Evolutionary conservation across 371 early-diverging fungal genomes (phyloP).

Genomic region (Vavraia culicis): DNA sequence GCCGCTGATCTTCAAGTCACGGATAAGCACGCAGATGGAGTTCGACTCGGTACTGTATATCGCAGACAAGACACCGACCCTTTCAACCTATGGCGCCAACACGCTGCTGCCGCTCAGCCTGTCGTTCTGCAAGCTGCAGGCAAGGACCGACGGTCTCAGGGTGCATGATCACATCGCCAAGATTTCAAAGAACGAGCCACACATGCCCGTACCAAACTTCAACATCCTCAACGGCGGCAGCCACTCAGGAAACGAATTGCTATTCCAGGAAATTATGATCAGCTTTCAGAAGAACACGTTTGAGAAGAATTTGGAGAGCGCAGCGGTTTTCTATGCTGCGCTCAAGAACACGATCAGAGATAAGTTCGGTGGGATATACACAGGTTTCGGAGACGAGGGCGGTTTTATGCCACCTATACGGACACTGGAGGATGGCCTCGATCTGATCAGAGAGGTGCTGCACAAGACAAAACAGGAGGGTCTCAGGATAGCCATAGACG

Average conservation of each 20-base stretch:
- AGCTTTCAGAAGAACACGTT: slow-evolving; percentile 23
- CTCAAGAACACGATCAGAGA: slow-evolving; percentile 75
- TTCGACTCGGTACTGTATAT: slow-evolving; percentile 67
- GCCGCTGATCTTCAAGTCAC: slow-evolving; percentile 50
- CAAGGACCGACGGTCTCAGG: slow-evolving; percentile 62
- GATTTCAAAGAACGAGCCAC: slow-evolving; percentile 45
- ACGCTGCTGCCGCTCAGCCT: slow-evolving; percentile 86
- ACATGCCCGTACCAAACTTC: slow-evolving; percentile 77
- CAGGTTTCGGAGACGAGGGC: slow-evolving; percentile 96
- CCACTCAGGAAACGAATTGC: slow-evolving; percentile 91
- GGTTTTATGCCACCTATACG: slow-evolving; percentile 97
- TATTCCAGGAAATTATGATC: slow-evolving; percentile 99
- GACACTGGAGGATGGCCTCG: slow-evolving; percentile 67
- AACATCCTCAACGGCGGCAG: slow-evolving; percentile 97
- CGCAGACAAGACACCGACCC: slow-evolving; percentile 76
- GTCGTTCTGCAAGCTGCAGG: slow-evolving; percentile 77
- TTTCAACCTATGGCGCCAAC: slow-evolving; percentile 70
- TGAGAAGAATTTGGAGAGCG: slow-evolving; percentile 24
- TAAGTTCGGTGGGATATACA: slow-evolving; percentile 65
- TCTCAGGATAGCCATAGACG: slow-evolving; percentile 77
- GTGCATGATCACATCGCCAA: slow-evolving; percentile 70
- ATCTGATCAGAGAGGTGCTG: slow-evolving; percentile 64
- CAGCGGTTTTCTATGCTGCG: slow-evolving; percentile 68
- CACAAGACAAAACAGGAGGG: slow-evolving; percentile 68
- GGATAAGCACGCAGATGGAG: slow-evolving; percentile 58